A percentile compares a stretch with the other conserved stretches of the same genome.
These are phyloP conservation scores for Amaranthus hypochondriacus DNA, from an alignment of 148 eudicot genomes.

Conservation along the genomic window DNA sequence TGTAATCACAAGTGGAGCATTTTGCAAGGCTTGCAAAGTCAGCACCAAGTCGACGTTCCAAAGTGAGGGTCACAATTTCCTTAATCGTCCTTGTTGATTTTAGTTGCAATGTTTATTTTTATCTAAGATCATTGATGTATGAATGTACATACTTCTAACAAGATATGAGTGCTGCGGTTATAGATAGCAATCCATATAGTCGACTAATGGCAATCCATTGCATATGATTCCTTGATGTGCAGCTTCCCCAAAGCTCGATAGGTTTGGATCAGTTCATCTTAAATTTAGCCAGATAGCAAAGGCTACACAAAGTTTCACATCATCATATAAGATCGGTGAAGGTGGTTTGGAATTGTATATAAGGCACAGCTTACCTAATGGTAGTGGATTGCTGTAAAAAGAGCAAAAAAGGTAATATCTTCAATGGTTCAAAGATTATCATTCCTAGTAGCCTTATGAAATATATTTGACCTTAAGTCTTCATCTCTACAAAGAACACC, in stretches of 20 bases:
- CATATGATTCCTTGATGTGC: slow-evolving; percentile 38
- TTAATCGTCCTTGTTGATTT: not conserved
- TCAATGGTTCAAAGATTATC: too few relatives aligned
- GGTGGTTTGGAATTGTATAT: slow-evolving; percentile 93
- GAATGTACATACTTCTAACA: slow-evolving; percentile 28
- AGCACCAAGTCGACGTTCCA: slow-evolving; percentile 53
- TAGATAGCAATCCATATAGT: slow-evolving; percentile 96
- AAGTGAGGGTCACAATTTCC: slow-evolving; percentile 58
- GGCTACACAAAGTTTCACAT: slow-evolving; percentile 77
- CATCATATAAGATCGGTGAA: slow-evolving; percentile 64
- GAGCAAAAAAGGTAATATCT: slow-evolving; percentile 76
- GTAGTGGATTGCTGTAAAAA: slow-evolving; percentile 81
- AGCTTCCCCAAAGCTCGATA: slow-evolving; percentile 55
- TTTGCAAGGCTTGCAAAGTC: slow-evolving; percentile 51
- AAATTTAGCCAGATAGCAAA: slow-evolving; percentile 52
- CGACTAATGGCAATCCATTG: not conserved
- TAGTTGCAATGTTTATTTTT: not conserved
- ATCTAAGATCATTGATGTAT: slow-evolving; percentile 12
- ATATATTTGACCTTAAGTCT: slow-evolving; percentile 64
- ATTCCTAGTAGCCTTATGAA: slow-evolving; percentile 12
- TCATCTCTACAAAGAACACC: slow-evolving; percentile 60
- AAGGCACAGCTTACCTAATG: slow-evolving; percentile 74
- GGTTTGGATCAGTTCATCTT: slow-evolving; percentile 69
- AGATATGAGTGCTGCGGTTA: slow-evolving; percentile 97
- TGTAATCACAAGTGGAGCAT: slow-evolving; percentile 51